Conservation (phyloP, 1,284 basidiomycete genomes). For the Leccinum pachyderme region DNA sequence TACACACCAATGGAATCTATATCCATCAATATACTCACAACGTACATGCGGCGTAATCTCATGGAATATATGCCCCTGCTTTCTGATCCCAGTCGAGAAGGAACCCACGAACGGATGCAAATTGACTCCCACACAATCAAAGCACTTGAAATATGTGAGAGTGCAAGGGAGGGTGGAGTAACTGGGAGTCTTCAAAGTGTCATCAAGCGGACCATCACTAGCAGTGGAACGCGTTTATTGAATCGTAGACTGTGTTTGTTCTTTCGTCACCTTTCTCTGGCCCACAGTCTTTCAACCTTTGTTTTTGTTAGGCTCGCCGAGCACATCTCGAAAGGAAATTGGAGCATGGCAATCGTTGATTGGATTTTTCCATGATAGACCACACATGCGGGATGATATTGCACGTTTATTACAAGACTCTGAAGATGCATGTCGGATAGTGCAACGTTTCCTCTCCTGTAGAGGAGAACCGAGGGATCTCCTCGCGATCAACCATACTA, state of each 20-base stretch:
- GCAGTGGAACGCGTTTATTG: slow-evolving; percentile 77
- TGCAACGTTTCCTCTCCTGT: slow-evolving; percentile 76
- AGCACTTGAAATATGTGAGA: slow-evolving; percentile 84
- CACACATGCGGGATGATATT: slow-evolving; percentile 71
- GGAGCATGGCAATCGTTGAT: slow-evolving; percentile 77
- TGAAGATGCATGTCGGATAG: slow-evolving; percentile 75
- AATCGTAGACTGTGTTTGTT: slow-evolving; percentile 71
- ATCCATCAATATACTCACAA: slow-evolving; percentile 68
- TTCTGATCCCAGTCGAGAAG: slow-evolving; percentile 60
- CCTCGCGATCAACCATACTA: slow-evolving; percentile 58
- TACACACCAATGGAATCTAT: slow-evolving; percentile 45
- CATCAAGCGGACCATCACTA: slow-evolving; percentile 79
- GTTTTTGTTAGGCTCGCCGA: slow-evolving; percentile 69
- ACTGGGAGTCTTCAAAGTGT: slow-evolving; percentile 78
- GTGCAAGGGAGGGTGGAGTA: slow-evolving; percentile 67
- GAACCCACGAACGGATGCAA: slow-evolving; percentile 66
- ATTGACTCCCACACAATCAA: slow-evolving; percentile 90
- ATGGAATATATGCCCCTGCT: slow-evolving; percentile 78
- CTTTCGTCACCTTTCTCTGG: neutral
- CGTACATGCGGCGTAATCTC: slow-evolving; percentile 69
- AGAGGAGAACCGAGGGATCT: slow-evolving; percentile 71
- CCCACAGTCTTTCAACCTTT: slow-evolving; percentile 9
- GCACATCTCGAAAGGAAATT: slow-evolving; percentile 74
- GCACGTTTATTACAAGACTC: slow-evolving; percentile 53
- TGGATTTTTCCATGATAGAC: slow-evolving; percentile 65